A percentile compares a stretch with the other conserved stretches of the same genome.
phyloP scores from a whole-genome alignment of 1,139 yeast species.

The Geotrichum fermentans region DNA sequence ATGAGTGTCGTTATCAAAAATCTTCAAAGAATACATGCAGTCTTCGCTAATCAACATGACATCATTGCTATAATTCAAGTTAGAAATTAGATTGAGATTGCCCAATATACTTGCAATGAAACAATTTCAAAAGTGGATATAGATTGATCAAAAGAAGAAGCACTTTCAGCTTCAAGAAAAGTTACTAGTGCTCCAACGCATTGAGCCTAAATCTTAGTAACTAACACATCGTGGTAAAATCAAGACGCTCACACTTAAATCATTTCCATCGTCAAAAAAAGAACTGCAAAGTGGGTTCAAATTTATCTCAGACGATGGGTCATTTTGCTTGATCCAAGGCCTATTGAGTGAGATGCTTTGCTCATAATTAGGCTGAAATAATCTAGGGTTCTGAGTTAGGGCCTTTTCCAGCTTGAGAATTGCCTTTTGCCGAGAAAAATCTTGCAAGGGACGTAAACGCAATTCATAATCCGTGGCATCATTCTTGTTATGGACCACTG shows the following conservation, averaged over 20 bases:
- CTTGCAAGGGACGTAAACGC: constrained; percentile 15
- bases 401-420: constrained; percentile 10
- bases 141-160: constrained; percentile 6
- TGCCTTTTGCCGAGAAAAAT: constrained; percentile 17
- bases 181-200: constrained; percentile 18
- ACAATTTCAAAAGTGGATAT: constrained; percentile 13
- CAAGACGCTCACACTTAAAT: constrained; percentile 15
- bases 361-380: constrained; percentile 18
- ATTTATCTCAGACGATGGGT: constrained; percentile 7
- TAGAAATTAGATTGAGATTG: background rate
- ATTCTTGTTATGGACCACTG: constrained; percentile 12
- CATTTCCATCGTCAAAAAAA: constrained; percentile 18
- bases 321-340: constrained; percentile 9
- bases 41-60: constrained; percentile 39
- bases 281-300: constrained; percentile 15
- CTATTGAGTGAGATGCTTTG: constrained; percentile 11
- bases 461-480: constrained; percentile 13
- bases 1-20: constrained; percentile 29
- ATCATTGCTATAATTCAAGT: constrained; percentile 12
- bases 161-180: constrained; percentile 10
- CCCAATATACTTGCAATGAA: constrained; percentile 10
- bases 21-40: constrained; percentile 36
- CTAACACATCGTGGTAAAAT: background rate
- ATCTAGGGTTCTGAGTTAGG: constrained; percentile 10
- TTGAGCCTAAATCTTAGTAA: constrained; percentile 11